These are phyloP conservation scores for Hortiboletus flavorubellus DNA, from an alignment of 768 basidiomycete species.

Conservation along the genomic window DNA sequence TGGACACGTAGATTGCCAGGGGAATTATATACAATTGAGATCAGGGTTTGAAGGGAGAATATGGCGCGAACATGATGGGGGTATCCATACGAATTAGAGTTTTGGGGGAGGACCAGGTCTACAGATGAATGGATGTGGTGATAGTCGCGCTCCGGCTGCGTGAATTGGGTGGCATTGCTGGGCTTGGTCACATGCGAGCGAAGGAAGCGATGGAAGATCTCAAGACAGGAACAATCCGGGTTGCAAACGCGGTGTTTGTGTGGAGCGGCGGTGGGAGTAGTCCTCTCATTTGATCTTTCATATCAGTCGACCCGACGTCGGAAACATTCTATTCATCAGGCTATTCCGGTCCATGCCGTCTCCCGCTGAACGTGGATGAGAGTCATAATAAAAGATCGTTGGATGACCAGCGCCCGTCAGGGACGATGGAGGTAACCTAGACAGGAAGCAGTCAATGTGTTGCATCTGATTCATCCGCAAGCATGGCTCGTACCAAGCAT, in stretches of 20 bases:
- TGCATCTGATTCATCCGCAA: not conserved
- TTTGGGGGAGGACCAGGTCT: not conserved
- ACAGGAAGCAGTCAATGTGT: conserved; percentile 3
- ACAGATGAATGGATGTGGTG: not conserved
- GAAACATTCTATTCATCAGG: conserved; percentile 8
- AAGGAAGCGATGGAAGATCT: not conserved
- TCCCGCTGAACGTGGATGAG: not conserved
- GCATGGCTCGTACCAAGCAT: conserved; percentile 14
- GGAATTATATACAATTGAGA: not conserved
- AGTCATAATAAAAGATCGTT: not conserved
- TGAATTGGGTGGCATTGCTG: not conserved
- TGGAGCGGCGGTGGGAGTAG: not conserved
- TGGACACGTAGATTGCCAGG: not conserved
- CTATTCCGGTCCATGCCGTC: conserved; percentile 4
- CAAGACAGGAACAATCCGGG: not conserved
- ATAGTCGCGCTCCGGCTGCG: not conserved
- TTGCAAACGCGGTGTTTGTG: not conserved
- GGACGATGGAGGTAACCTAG: conserved; percentile 3
- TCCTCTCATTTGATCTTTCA: not conserved
- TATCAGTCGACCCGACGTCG: not conserved
- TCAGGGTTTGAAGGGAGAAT: not conserved
- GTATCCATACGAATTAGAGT: conserved; percentile 3
- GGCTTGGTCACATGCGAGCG: not conserved
- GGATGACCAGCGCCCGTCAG: not conserved
- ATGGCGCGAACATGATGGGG: not conserved